Base-by-base conservation (phyloP, 129 eudicot species). In the Lactuca saligna region DNA sequence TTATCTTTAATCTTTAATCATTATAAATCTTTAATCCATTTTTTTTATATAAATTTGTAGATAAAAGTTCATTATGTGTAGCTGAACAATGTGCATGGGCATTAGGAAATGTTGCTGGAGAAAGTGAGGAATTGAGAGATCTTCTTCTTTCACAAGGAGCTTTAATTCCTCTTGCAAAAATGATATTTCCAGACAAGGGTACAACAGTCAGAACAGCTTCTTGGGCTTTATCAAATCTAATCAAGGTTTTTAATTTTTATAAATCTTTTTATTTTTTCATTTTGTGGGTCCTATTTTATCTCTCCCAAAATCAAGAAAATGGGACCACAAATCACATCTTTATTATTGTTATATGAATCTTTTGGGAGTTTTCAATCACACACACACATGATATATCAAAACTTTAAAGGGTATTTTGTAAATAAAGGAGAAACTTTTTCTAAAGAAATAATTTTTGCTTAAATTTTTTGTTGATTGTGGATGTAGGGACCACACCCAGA, bases 71-170 rank as follows among this genome's bases (percentile, higher is more conserved):
- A 2, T 64, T 72, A 58, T 83, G 82, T 63, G 97, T 93, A 50
- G 89, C 95, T 8, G 92, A 93, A 79, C 99, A 93, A 64, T 93
- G 99, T 74, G 99, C 99, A 70, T 93, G 99, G 99, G 99, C 99
- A 17, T 65, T 93, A 77, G 99, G 99, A 81, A 93, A 93, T 76
- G 99, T 93, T 76, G 97, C 97, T 25, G 97, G 92, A 65, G 99
- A 89, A 89, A 89, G 87, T 53, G 90, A 82, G 65, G 96, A 89
- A 15, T 80, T 93, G 57, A 79, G 93, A 80, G 85, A 82, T 76
- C 71, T 87, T 75, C 79, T 93, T 53, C 73, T 93, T 67, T 83
- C 87, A 2, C 99, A 93, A 73, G 99, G 99, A 81, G 95, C 92
- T n/a, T 81, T 93, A 51, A 84, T 37, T 58, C 92, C 95, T 77